Conservation (phyloP, 1,284 basidiomycete species). For the Tremellales sp. region DNA sequence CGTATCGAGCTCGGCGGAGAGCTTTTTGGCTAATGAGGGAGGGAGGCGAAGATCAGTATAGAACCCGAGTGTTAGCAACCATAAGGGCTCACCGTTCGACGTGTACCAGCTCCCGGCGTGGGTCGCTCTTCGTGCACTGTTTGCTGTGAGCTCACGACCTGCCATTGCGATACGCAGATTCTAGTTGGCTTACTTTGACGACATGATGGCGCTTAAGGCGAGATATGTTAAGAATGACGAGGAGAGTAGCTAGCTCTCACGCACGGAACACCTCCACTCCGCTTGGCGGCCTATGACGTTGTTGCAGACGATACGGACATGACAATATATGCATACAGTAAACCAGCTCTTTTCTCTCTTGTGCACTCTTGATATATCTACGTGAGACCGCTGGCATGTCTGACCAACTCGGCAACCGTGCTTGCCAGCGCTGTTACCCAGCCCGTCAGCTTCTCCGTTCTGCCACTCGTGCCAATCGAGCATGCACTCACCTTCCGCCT, state of each 20-base stretch:
- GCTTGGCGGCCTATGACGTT: too few relatives aligned
- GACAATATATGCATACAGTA: too few relatives aligned
- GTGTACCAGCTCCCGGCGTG: constrained; percentile 94
- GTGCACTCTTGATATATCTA: constrained; percentile 1
- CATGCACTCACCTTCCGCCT: constrained; percentile 72
- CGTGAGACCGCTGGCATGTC: constrained; percentile 17
- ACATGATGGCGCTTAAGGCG: too few relatives aligned
- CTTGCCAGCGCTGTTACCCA: constrained; percentile 26
- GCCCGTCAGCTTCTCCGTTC: constrained; percentile 2
- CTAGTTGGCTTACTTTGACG: too few relatives aligned
- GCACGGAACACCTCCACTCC: too few relatives aligned
- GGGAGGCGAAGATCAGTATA: constrained; percentile 14
- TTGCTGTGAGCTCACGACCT: too few relatives aligned
- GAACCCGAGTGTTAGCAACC: constrained; percentile 2
- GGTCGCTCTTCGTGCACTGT: constrained; percentile 62
- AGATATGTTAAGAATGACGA: too few relatives aligned
- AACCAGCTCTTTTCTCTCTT: too few relatives aligned
- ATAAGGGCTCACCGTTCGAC: constrained; percentile 56
- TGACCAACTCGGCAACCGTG: constrained; percentile 35
- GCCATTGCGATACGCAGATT: too few relatives aligned
- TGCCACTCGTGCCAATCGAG: background rate
- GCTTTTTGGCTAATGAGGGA: constrained; percentile 53
- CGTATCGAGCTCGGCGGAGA: constrained; percentile 60
- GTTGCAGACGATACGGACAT: too few relatives aligned
- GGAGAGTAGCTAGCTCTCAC: too few relatives aligned